phyloP scores from a whole-genome alignment of 768 basidiomycete species.

The Naganishia randhawae region DNA sequence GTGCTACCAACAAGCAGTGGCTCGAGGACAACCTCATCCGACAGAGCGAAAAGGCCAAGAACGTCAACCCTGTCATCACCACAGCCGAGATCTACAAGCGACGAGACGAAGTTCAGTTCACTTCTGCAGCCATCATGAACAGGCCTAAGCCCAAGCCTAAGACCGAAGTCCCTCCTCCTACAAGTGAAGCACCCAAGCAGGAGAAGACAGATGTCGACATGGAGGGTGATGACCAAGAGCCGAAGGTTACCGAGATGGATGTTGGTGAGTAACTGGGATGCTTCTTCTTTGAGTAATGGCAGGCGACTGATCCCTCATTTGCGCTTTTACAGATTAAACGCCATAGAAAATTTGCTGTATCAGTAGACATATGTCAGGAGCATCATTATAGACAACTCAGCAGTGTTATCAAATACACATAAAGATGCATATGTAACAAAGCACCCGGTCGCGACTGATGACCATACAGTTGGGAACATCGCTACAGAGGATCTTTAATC shows the following conservation, averaged over 20 bases:
- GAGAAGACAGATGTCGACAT: slow-evolving; percentile 39
- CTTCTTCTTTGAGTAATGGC: too few species aligned
- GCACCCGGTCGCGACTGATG: not conserved
- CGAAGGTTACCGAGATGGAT: slow-evolving; percentile 51
- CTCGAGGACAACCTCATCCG: slow-evolving; percentile 83
- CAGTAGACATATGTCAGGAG: slow-evolving; percentile 12
- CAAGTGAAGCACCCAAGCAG: slow-evolving; percentile 42
- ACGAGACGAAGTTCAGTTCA: slow-evolving; percentile 86
- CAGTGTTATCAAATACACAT: not conserved
- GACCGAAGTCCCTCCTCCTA: slow-evolving; percentile 50
- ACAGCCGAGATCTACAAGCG: slow-evolving; percentile 80
- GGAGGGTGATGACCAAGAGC: slow-evolving; percentile 38
- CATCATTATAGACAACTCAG: slow-evolving; percentile 10
- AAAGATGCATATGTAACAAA: not conserved
- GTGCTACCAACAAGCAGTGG: slow-evolving; percentile 88
- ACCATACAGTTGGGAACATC: not conserved
- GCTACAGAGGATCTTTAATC: not conserved
- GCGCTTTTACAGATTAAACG: slow-evolving; percentile 3
- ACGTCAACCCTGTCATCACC: slow-evolving; percentile 77
- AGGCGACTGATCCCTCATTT: not conserved
- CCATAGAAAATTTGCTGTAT: slow-evolving; percentile 7
- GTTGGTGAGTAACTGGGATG: slow-evolving; percentile 30
- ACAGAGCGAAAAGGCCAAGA: slow-evolving; percentile 85
- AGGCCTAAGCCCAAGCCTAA: slow-evolving; percentile 85
- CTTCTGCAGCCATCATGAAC: slow-evolving; percentile 82